Conservation (phyloP, 148 eudicot species). For the Fagopyrum tataricum region DNA sequence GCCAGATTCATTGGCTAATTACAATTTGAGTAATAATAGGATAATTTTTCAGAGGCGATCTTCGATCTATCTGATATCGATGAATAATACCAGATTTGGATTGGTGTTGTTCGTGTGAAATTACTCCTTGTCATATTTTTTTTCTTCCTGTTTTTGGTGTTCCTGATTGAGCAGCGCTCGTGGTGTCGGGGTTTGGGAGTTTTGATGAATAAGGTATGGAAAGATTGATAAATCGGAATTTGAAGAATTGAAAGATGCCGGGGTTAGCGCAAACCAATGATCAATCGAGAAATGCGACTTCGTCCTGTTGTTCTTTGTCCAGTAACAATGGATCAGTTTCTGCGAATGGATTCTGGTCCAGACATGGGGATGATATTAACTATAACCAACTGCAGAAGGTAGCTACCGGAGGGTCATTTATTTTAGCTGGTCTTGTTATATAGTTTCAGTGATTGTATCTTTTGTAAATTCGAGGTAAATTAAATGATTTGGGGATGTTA, state of each 20-base stretch:
- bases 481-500: slow-evolving; percentile 23
- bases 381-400: slow-evolving; percentile 90
- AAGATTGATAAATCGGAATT: slow-evolving; percentile 23
- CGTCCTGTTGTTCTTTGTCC: slow-evolving; percentile 33
- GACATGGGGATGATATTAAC: slow-evolving; percentile 62
- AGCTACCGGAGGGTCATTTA: slow-evolving; percentile 8
- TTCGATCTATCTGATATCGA: slow-evolving; percentile 9
- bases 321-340: slow-evolving; percentile 56
- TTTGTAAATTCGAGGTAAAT: slow-evolving; percentile 12
- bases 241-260: slow-evolving; percentile 51
- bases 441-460: neutral
- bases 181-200: slow-evolving; percentile 7
- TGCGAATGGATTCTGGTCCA: slow-evolving; percentile 74
- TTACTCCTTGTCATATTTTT: neutral
- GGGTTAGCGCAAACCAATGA: slow-evolving; percentile 56
- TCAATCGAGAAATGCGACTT: slow-evolving; percentile 34
- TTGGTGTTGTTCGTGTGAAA: slow-evolving; percentile 15
- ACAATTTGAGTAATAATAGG: neutral
- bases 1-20: slow-evolving; percentile 12
- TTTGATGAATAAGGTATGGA: slow-evolving; percentile 17
- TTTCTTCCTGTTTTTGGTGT: slow-evolving; percentile 10
- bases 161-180: neutral
- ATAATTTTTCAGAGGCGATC: neutral
- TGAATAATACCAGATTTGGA: slow-evolving; percentile 18
- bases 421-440: neutral